A percentile compares a stretch with the other conserved stretches of the same genome.
Conservation (phyloP, 768 basidiomycete species). For the Podaxis pistillaris region DNA sequence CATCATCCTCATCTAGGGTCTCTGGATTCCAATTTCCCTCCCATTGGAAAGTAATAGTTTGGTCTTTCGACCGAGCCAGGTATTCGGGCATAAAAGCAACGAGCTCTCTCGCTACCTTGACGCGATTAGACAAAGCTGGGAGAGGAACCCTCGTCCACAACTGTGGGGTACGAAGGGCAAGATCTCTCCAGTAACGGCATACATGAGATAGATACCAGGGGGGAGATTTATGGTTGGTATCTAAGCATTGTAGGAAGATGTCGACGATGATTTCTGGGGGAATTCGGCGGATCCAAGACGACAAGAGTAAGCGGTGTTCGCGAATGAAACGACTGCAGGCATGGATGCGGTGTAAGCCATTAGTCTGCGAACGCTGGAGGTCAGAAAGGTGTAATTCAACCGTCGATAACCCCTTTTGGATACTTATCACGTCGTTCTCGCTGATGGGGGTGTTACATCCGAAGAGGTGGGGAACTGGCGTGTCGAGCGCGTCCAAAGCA, state of each 20-base stretch:
- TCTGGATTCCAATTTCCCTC: constrained; percentile 14
- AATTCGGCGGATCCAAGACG: constrained; percentile 21
- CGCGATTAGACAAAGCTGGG: constrained; percentile 19
- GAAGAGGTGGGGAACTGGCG: constrained; percentile 23
- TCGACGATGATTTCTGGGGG: constrained; percentile 25
- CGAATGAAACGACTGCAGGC: constrained; percentile 19
- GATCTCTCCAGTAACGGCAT: constrained; percentile 36
- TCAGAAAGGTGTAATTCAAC: constrained; percentile 12
- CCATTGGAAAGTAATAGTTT: constrained; percentile 1
- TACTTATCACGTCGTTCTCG: constrained; percentile 16
- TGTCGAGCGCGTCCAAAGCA: constrained; percentile 9
- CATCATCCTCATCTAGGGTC: constrained; percentile 18
- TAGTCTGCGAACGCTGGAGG: constrained; percentile 7
- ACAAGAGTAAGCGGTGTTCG: constrained; percentile 21
- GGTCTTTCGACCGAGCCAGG: constrained; percentile 4
- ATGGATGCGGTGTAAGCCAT: constrained; percentile 12
- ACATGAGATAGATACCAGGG: constrained; percentile 37
- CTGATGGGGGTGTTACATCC: constrained; percentile 21
- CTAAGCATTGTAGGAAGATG: constrained; percentile 9
- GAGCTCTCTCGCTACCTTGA: constrained; percentile 10
- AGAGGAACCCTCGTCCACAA: constrained; percentile 38
- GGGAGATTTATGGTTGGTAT: constrained; percentile 3
- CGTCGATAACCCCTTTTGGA: constrained; percentile 16
- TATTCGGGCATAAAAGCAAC: constrained; percentile 5
- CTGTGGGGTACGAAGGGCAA: constrained; percentile 33